These are phyloP conservation scores for Neopestalotiopsis sp. DNA, from an alignment of 2,329 filamentous ascomycete genomes.

Conservation along the genomic window DNA sequence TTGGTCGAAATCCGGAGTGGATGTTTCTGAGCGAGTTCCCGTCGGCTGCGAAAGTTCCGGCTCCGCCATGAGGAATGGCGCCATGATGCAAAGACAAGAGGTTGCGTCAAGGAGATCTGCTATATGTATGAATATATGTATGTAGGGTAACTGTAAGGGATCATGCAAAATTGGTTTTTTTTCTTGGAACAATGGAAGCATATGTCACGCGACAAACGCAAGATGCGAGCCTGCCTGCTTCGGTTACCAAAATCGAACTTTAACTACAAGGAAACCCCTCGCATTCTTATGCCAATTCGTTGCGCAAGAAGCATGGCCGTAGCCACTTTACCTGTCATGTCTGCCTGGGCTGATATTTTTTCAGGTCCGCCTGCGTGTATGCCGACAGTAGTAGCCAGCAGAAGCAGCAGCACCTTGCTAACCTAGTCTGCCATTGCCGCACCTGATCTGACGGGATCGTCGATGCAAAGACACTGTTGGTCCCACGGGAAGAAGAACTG, in stretches of 20 bases:
- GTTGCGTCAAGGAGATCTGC: neutral
- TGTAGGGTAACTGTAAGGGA: neutral
- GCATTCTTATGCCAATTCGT: slow-evolving; percentile 5
- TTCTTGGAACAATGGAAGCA: neutral
- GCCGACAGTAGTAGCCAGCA: neutral
- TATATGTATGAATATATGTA: neutral
- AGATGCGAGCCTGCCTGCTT: slow-evolving; percentile 1
- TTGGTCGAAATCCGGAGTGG: neutral
- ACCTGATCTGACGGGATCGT: neutral
- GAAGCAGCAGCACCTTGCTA: neutral
- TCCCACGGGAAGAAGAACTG: neutral
- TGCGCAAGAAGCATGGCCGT: neutral
- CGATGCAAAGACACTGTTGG: neutral
- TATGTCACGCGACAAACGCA: slow-evolving; percentile 1
- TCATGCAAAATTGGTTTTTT: neutral
- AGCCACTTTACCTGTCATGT: neutral
- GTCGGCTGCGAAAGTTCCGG: neutral
- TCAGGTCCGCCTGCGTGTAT: neutral
- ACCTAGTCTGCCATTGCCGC: neutral
- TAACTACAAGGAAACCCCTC: neutral
- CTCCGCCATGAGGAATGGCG: neutral
- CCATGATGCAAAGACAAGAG: slow-evolving; percentile 1
- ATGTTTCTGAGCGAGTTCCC: neutral
- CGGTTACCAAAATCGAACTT: neutral
- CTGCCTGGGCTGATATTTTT: neutral